Conservation (phyloP, 2,329 filamentous ascomycete genomes). For the Cordyceps tenuipes region DNA sequence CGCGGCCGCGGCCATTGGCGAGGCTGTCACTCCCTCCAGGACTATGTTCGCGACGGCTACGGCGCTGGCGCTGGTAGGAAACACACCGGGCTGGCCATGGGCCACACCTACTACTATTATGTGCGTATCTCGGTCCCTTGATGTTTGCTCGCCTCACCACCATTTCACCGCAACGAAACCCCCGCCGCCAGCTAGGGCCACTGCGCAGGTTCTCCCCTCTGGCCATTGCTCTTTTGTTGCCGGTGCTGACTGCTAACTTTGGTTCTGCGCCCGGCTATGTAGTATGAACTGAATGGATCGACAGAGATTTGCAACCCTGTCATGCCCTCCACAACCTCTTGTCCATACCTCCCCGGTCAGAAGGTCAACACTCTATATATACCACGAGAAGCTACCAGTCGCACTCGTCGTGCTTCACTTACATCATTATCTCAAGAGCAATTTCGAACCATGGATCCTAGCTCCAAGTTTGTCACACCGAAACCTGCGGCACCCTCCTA, state of each 20-base stretch:
- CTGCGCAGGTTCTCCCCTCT: conserved; percentile 2
- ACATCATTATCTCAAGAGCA: conserved; percentile 50
- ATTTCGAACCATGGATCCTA: conserved; percentile 68
- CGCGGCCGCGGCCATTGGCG: conserved; percentile 72
- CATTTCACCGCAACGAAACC: not conserved
- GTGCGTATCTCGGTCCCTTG: conserved; percentile 48
- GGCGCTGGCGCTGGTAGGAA: conserved; percentile 51
- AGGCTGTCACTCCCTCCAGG: conserved; percentile 77
- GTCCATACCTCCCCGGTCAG: conserved; percentile 83
- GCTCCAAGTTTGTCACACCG: conserved; percentile 66
- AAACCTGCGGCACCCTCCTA: conserved; percentile 33
- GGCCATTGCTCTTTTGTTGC: conserved; percentile 1
- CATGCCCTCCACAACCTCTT: conserved; percentile 66
- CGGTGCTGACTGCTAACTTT: not conserved
- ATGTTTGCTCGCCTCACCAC: conserved; percentile 11
- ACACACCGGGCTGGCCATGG: conserved; percentile 81
- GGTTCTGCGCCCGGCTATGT: conserved; percentile 14
- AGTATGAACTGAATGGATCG: conserved; percentile 79
- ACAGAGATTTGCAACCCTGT: conserved; percentile 67
- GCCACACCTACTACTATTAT: conserved; percentile 91
- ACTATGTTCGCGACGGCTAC: conserved; percentile 79
- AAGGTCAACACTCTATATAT: conserved; percentile 77
- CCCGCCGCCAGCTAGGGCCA: conserved; percentile 2
- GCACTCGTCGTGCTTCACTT: conserved; percentile 57
- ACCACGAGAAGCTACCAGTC: conserved; percentile 56